These are phyloP conservation scores for Calocera cornea DNA, from an alignment of 768 basidiomycete species.

Conservation along the genomic window DNA sequence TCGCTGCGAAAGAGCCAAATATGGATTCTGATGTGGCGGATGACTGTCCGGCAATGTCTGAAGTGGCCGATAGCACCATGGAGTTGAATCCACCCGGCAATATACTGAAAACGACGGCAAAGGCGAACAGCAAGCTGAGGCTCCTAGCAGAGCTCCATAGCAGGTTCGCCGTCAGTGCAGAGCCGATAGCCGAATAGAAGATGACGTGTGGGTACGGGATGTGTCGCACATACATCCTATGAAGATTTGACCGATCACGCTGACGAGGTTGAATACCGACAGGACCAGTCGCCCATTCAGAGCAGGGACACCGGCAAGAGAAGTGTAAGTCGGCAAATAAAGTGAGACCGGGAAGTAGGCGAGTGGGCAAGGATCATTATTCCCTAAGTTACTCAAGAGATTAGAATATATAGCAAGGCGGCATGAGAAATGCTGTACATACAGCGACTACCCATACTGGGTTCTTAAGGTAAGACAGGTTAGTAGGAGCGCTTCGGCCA, in stretches of 20 bases:
- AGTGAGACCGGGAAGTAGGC: constrained; percentile 6
- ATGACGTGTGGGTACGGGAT: constrained; percentile 4
- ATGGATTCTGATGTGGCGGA: background rate
- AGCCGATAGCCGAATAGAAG: background rate
- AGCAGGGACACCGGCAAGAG: background rate
- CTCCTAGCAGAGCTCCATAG: constrained; percentile 1
- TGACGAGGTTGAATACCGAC: background rate
- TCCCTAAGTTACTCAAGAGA: background rate
- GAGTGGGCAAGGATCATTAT: background rate
- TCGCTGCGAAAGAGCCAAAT: background rate
- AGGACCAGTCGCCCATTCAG: constrained; percentile 2
- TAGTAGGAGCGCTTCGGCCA: background rate
- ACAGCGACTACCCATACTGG: constrained; percentile 4
- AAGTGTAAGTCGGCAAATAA: constrained; percentile 3
- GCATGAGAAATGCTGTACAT: background rate
- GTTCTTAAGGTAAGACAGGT: constrained; percentile 4
- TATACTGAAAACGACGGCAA: background rate
- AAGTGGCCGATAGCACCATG: background rate
- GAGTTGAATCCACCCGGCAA: background rate
- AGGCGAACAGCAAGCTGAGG: background rate
- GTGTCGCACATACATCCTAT: constrained; percentile 2
- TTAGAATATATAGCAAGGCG: background rate
- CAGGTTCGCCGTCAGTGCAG: background rate
- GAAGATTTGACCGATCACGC: constrained; percentile 3
- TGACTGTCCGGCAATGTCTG: background rate